These are phyloP conservation scores for Peribolospora kevripleyi DNA, from an alignment of 768 basidiomycete genomes.

Conservation along the genomic window DNA sequence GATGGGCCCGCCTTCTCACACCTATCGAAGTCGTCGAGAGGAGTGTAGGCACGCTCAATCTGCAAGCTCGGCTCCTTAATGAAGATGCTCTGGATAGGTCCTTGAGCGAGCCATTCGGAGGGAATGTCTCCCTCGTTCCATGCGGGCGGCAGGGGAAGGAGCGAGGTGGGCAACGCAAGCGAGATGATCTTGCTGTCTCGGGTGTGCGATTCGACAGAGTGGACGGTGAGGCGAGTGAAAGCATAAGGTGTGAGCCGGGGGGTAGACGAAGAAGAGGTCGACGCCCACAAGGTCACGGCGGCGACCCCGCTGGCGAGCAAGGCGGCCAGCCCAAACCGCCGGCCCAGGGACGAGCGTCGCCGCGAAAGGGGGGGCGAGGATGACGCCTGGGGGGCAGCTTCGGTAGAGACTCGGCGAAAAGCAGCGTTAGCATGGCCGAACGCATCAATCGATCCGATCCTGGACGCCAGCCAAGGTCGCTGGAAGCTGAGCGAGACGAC, in stretches of 20 bases:
- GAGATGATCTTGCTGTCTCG: slow-evolving; percentile 8
- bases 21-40: slow-evolving; percentile 7
- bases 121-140: background rate
- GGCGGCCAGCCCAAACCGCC: no score
- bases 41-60: slow-evolving; percentile 15
- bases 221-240: slow-evolving; percentile 9
- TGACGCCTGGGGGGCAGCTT: no score
- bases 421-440: no score
- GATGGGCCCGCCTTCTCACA: background rate
- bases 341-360: no score
- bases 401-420: no score
- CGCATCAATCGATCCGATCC: no score
- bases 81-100: slow-evolving; percentile 10
- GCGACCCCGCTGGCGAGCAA: no score
- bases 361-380: no score
- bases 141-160: slow-evolving; percentile 1
- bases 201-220: slow-evolving; percentile 5
- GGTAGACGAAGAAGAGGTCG: background rate
- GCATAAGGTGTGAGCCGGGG: slow-evolving; percentile 5
- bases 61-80: slow-evolving; percentile 13
- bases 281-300: no score
- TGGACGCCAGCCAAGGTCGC: no score
- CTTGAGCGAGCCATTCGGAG: background rate
- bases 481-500: no score
- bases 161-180: slow-evolving; percentile 5